A percentile compares a stretch with the other conserved stretches of the same genome.
phyloP scores from a whole-genome alignment of 2,329 filamentous ascomycete species.

The Pyricularia grisea region DNA sequence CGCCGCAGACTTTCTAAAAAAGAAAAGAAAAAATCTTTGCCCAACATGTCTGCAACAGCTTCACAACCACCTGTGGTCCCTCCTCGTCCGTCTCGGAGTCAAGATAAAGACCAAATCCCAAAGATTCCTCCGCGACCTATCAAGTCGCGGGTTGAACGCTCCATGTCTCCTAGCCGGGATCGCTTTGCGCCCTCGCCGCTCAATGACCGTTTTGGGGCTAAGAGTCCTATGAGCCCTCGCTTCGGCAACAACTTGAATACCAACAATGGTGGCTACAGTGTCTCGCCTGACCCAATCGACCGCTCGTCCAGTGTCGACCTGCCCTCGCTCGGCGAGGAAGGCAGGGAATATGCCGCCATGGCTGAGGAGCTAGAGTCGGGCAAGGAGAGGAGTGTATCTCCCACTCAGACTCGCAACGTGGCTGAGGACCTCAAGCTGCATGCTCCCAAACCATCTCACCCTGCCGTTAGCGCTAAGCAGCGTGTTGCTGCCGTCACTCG shows the following conservation, averaged over 20 bases:
- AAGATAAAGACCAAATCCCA: constrained; percentile 46
- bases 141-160: constrained; percentile 61
- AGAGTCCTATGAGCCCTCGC: constrained; percentile 29
- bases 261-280: constrained; percentile 15
- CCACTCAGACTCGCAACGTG: constrained; percentile 69
- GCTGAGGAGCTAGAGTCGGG: constrained; percentile 36
- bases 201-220: constrained; percentile 54
- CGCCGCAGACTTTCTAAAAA: background rate
- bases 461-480: constrained; percentile 71
- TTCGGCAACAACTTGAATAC: constrained; percentile 27
- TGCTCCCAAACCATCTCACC: constrained; percentile 80
- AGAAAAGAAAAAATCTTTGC: background rate
- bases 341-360: constrained; percentile 68
- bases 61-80: constrained; percentile 44
- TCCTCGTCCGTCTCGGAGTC: constrained; percentile 42
- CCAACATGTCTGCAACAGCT: constrained; percentile 35
- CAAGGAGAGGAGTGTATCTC: constrained; percentile 33
- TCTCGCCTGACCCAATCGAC: constrained; percentile 30
- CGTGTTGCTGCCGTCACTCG: constrained; percentile 77
- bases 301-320: constrained; percentile 72
- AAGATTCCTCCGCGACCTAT: constrained; percentile 70
- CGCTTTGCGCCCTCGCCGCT: constrained; percentile 80
- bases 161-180: constrained; percentile 66
- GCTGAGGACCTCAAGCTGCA: constrained; percentile 76
- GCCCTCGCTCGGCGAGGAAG: constrained; percentile 83